phyloP scores from a whole-genome alignment of 1,139 yeast genomes.

The Debaryomyces udenii region DNA sequence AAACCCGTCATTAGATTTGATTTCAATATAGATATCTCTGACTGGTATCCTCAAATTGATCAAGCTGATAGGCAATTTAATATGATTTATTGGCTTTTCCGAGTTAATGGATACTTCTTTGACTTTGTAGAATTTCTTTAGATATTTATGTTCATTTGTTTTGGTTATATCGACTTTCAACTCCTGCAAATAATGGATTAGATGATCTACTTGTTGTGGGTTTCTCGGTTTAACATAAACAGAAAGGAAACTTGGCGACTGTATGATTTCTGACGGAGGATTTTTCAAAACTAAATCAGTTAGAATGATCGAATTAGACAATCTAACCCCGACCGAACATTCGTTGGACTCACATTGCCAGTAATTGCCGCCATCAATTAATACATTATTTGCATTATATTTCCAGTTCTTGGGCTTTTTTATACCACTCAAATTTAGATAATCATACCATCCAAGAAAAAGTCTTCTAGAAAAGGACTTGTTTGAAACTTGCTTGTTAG shows the following conservation, averaged over 20 bases:
- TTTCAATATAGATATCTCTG: constrained; percentile 40
- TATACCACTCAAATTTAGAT: constrained; percentile 26
- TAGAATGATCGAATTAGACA: constrained; percentile 35
- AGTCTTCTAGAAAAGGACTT: constrained; percentile 28
- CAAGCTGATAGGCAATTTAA: constrained; percentile 39
- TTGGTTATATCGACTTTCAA: constrained; percentile 18
- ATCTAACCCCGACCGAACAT: constrained; percentile 42
- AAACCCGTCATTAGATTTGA: constrained; percentile 23
- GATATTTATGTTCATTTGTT: constrained; percentile 24
- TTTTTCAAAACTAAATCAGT: constrained; percentile 39
- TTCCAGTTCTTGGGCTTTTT: constrained; percentile 30
- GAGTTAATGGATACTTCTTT: constrained; percentile 25
- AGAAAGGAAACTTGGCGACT: constrained; percentile 20
- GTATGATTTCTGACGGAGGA: constrained; percentile 9
- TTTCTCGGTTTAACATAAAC: constrained; percentile 37
- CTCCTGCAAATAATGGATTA: constrained; percentile 23
- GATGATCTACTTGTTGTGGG: constrained; percentile 18
- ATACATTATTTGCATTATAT: constrained; percentile 43
- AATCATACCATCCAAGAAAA: constrained; percentile 48
- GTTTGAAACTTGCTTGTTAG: not conserved
- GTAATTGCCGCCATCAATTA: constrained; percentile 36
- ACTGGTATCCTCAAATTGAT: constrained; percentile 37
- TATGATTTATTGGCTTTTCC: constrained; percentile 27
- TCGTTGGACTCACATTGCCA: constrained; percentile 38
- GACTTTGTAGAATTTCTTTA: constrained; percentile 37